A percentile compares a stretch with the other conserved stretches of the same genome.
phyloP scores from a whole-genome alignment of 495 filamentous ascomycete genomes.

The Aspergillus steynii region DNA sequence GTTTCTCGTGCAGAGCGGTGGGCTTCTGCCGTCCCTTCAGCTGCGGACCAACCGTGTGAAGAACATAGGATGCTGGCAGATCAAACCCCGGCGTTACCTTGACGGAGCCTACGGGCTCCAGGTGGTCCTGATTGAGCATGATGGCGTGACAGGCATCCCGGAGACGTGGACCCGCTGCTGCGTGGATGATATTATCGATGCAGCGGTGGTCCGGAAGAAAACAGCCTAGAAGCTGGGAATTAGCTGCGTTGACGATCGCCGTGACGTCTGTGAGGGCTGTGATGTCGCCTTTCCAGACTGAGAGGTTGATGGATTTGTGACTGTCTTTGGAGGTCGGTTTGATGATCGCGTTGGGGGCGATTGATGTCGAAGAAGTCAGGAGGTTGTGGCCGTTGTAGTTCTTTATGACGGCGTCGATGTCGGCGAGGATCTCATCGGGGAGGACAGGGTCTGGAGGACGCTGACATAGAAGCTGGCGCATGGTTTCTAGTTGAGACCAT shows the following conservation, averaged over 20 bases:
- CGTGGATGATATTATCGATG: conserved; percentile 32
- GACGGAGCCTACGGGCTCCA: conserved; percentile 17
- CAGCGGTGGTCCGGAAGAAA: conserved; percentile 28
- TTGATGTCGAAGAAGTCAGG: conserved; percentile 16
- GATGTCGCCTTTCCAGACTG: conserved; percentile 30
- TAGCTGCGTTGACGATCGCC: conserved; percentile 30
- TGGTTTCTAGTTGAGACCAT: conserved; percentile 20
- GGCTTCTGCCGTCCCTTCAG: conserved; percentile 11
- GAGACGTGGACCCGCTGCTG: conserved; percentile 25
- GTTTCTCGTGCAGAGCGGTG: not conserved
- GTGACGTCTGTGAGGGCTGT: conserved; percentile 24
- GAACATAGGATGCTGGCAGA: conserved; percentile 19
- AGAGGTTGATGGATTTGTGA: conserved; percentile 1
- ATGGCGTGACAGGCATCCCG: conserved; percentile 23
- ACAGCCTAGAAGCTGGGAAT: conserved; percentile 23
- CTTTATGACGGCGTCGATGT: conserved; percentile 22
- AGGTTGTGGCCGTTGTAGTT: conserved; percentile 19
- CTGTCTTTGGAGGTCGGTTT: not conserved
- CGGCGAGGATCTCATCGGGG: conserved; percentile 5
- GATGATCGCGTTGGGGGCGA: conserved; percentile 5
- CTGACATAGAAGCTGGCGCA: conserved; percentile 18
- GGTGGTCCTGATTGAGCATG: conserved; percentile 16
- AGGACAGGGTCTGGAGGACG: conserved; percentile 8
- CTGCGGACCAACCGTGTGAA: conserved; percentile 31
- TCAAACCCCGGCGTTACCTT: conserved; percentile 26